Base-by-base conservation (phyloP, 164 flowering plant genomes). In the Buxus sempervirens region DNA sequence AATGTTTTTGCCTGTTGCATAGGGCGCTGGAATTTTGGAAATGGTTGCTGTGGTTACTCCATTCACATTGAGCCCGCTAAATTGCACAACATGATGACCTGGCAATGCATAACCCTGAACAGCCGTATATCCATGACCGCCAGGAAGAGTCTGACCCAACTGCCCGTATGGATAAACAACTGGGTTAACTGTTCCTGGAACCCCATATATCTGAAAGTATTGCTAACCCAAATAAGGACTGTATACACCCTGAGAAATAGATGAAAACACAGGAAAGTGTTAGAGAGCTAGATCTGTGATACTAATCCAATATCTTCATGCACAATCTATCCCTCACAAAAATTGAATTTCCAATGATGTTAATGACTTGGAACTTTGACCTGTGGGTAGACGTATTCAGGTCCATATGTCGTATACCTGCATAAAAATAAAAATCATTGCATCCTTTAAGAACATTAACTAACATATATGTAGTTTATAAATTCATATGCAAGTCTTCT, bases 201-300 rank as follows among this genome's bases (percentile, higher is more conserved):
- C 84, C 58, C 97, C 96, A 74, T 91, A 92, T 63, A 95, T 72
- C 72, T 83, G 98, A 85, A 86, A 84, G 81, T 89, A 91, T 60
- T 89, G 98, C 79, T 94, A 97, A 73, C 86, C 87, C 66, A 75
- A 60, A 72, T 90, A 90, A 68, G 98, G 96, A 72, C 79, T 88
- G 83, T 89, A 91, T 63, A 81, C 76, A 74, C 91, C 91, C 97
- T 95, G 76, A 32, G 63, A 65, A 64, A 54, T 61, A 69, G 15
- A 76, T 53, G 42, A 62, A 27, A 77, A 23, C 6, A 61, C 48
- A 58, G 58, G 24, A 59, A 22, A 48, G 21, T 56, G 25, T 19
- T 21, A 60, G 36, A 18, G 57, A 64, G 63, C 54, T 69, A 58
- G 64, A 24, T 32, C 36, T 23, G 56, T 24, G 4, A 68, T 42